Conservation (phyloP, 2,329 filamentous ascomycete genomes). For the Aspergillus clavatus region DNA sequence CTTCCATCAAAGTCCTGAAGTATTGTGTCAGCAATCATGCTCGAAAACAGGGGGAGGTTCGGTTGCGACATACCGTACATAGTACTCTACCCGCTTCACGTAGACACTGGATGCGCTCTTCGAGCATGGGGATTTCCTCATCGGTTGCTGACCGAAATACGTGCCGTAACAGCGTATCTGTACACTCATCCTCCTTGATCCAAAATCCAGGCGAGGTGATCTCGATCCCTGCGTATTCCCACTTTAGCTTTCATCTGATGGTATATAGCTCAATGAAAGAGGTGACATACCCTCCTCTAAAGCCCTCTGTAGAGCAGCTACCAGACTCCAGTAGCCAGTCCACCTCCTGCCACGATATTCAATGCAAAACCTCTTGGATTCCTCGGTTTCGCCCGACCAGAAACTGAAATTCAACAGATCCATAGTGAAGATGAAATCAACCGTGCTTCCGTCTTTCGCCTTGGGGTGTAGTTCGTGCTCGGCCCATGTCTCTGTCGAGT, state of each 20-base stretch:
- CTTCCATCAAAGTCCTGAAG: conserved; percentile 68
- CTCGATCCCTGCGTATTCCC: conserved; percentile 59
- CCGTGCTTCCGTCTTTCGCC: conserved; percentile 68
- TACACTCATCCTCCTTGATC: conserved; percentile 70
- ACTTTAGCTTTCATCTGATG: background rate
- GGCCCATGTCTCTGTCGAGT: conserved; percentile 81
- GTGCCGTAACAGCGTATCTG: conserved; percentile 65
- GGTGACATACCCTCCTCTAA: conserved; percentile 69
- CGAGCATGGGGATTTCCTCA: conserved; percentile 79
- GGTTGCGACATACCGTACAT: conserved; percentile 56
- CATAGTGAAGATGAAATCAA: conserved; percentile 96
- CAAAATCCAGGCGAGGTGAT: conserved; percentile 88
- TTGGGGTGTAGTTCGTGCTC: conserved; percentile 87
- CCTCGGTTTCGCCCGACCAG: conserved; percentile 70
- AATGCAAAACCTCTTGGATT: conserved; percentile 69
- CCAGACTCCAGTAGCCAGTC: conserved; percentile 94
- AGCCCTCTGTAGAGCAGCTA: conserved; percentile 79
- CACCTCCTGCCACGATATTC: conserved; percentile 75
- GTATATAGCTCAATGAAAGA: conserved; percentile 9
- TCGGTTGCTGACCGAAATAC: conserved; percentile 83
- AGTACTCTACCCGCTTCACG: conserved; percentile 78
- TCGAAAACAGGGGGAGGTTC: background rate
- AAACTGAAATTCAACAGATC: conserved; percentile 96
- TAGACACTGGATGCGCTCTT: conserved; percentile 71
- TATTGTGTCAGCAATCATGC: conserved; percentile 5